Percentiles rank a stretch among this genome's conserved stretches.
phyloP scores from a whole-genome alignment of 2,329 filamentous ascomycete species.

The Phyllosticta ampelicida region DNA sequence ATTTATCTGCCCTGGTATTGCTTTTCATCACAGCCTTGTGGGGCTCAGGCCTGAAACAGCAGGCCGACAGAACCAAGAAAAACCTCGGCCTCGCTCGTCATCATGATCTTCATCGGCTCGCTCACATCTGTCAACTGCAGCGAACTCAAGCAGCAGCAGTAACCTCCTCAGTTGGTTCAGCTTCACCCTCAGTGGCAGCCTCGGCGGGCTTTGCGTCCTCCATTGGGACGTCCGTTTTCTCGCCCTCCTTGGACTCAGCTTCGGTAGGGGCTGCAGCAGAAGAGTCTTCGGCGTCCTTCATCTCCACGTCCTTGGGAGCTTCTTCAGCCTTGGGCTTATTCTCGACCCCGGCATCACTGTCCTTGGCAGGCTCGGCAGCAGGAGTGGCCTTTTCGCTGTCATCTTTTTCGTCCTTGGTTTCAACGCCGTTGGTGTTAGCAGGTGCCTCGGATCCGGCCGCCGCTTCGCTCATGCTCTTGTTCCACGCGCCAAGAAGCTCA shows the following conservation, averaged over 20 bases:
- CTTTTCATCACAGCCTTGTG: background rate
- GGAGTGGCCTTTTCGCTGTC: conserved; percentile 16
- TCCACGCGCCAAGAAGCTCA: conserved; percentile 78
- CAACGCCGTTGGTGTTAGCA: conserved; percentile 34
- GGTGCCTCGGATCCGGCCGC: conserved; percentile 26
- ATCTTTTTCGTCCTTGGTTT: conserved; percentile 20
- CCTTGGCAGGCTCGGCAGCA: conserved; percentile 22
- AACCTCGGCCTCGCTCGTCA: background rate
- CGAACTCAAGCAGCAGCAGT: background rate
- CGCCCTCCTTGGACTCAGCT: conserved; percentile 13
- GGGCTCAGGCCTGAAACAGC: background rate
- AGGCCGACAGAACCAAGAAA: background rate
- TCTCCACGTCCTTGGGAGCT: conserved; percentile 19
- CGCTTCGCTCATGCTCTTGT: conserved; percentile 52
- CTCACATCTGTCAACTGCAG: background rate
- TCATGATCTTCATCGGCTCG: background rate
- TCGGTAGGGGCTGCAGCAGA: conserved; percentile 14
- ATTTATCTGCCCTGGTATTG: background rate
- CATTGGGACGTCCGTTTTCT: conserved; percentile 19
- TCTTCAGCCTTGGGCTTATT: conserved; percentile 29
- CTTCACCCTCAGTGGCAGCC: background rate
- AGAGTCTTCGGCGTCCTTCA: conserved; percentile 20
- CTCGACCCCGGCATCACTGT: conserved; percentile 26
- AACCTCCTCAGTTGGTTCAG: background rate
- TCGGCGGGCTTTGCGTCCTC: conserved; percentile 19